A percentile compares a stretch with the other conserved stretches of the same genome.
Conservation (phyloP, 23 red algal species). For the Cyanidium caldarium region DNA sequence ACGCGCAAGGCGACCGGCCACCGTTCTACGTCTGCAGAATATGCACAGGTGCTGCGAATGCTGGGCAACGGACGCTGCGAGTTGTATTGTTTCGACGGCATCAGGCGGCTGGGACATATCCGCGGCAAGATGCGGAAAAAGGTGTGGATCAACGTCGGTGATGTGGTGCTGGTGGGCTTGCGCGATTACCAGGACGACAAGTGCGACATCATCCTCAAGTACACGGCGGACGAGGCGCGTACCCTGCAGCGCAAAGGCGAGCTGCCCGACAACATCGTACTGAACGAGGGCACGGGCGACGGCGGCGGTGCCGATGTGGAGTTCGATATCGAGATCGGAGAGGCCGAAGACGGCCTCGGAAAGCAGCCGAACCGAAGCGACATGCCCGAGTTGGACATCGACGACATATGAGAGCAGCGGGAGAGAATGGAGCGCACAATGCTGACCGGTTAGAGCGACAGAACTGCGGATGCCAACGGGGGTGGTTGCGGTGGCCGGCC, state of each 20-base stretch:
- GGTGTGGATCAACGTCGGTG: conserved; percentile 90
- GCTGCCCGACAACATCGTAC: conserved; percentile 77
- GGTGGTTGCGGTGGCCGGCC: too few species aligned
- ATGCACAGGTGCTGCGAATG: conserved; percentile 89
- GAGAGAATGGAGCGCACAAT: too few species aligned
- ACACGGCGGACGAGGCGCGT: conserved; percentile 82
- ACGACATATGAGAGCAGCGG: neutral
- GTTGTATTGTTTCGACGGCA: conserved; percentile 78
- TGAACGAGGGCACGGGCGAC: conserved; percentile 58
- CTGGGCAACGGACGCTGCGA: conserved; percentile 97
- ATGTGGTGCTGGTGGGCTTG: conserved; percentile 92
- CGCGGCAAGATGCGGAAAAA: conserved; percentile 98
- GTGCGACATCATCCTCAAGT: conserved; percentile 95
- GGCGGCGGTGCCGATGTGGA: conserved; percentile 46
- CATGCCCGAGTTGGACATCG: neutral
- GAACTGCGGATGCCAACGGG: too few species aligned
- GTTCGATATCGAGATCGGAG: conserved; percentile 89
- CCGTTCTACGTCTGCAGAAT: conserved; percentile 63
- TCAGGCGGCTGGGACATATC: conserved; percentile 82
- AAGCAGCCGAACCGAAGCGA: neutral
- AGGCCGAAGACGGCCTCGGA: conserved; percentile 33
- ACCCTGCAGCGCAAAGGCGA: conserved; percentile 82
- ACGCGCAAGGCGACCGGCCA: too few species aligned
- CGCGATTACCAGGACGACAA: conserved; percentile 97
- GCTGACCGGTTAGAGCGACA: too few species aligned